These are phyloP conservation scores for Fomitopsis palustris DNA, from an alignment of 1,284 basidiomycete species.

Conservation along the genomic window DNA sequence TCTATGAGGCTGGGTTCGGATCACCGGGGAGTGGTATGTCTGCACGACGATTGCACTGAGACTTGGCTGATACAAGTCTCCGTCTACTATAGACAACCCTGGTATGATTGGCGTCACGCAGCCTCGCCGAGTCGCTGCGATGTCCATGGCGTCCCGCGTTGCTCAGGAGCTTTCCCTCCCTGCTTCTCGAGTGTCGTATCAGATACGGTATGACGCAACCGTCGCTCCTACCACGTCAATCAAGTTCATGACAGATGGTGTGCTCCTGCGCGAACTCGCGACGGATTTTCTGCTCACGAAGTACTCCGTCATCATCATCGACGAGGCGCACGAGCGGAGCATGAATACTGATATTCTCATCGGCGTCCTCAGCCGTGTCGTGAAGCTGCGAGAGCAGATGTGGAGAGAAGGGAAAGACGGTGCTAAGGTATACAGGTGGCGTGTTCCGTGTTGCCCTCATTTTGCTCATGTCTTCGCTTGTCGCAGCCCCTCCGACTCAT, in stretches of 20 bases:
- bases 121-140: conserved; percentile 94
- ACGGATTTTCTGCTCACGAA: conserved; percentile 87
- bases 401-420: conserved; percentile 76
- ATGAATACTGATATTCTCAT: conserved; percentile 99
- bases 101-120: conserved; percentile 99
- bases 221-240: conserved; percentile 87
- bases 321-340: conserved; percentile 97
- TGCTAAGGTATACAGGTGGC: conserved; percentile 48
- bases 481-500: conserved; percentile 83
- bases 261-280: conserved; percentile 89
- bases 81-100: conserved; percentile 70
- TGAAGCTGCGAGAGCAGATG: conserved; percentile 83
- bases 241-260: conserved; percentile 99
- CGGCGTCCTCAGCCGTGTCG: conserved; percentile 90
- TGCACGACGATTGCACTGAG: neutral
- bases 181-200: conserved; percentile 85
- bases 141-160: conserved; percentile 93
- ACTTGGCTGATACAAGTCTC: neutral
- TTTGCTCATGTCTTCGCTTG: neutral
- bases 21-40: conserved; percentile 69
- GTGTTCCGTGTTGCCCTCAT: neutral
- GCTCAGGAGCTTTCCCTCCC: conserved; percentile 84
- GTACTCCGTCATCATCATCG: conserved; percentile 94
- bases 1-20: conserved; percentile 95
- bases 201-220: conserved; percentile 96